Conservation (phyloP, 192 early-diverging fungal genomes). For the Coemansia sp. region DNA sequence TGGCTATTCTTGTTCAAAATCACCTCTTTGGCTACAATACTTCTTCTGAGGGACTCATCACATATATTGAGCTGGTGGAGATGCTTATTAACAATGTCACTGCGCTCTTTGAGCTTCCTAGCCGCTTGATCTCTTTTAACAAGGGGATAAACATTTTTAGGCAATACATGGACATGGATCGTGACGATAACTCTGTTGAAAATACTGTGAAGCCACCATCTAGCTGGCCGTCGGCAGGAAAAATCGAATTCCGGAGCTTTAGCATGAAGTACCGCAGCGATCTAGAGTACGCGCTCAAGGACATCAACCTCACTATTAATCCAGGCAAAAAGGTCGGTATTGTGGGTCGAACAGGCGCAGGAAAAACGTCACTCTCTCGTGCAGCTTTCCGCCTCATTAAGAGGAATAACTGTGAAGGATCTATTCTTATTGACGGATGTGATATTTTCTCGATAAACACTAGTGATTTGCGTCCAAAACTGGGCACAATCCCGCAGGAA, state of each 20-base stretch:
- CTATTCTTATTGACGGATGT: constrained; percentile 70
- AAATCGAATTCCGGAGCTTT: constrained; percentile 62
- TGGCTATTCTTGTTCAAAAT: constrained; percentile 24
- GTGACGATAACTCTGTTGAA: constrained; percentile 30
- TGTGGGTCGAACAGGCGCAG: constrained; percentile 73
- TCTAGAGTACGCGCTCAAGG: constrained; percentile 42
- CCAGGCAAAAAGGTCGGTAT: too few relatives aligned
- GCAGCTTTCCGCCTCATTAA: constrained; percentile 70
- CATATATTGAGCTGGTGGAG: constrained; percentile 6
- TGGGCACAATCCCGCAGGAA: constrained; percentile 71
- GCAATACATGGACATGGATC: constrained; percentile 32
- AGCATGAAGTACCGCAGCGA: constrained; percentile 63
- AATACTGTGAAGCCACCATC: constrained; percentile 52
- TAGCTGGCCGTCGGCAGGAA: constrained; percentile 67
- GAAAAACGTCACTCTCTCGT: constrained; percentile 70
- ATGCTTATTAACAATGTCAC: constrained; percentile 14
- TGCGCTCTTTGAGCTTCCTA: constrained; percentile 9
- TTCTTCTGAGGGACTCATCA: constrained; percentile 27
- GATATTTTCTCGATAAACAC: constrained; percentile 63
- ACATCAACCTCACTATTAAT: constrained; percentile 23
- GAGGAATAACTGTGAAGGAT: constrained; percentile 54
- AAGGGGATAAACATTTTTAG: constrained; percentile 23
- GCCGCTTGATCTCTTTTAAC: constrained; percentile 10
- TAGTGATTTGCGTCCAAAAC: constrained; percentile 55
- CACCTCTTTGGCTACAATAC: constrained; percentile 9